These are phyloP conservation scores for Arachnomyces sp. DNA, from an alignment of 2,329 filamentous ascomycete species.

Conservation along the genomic window DNA sequence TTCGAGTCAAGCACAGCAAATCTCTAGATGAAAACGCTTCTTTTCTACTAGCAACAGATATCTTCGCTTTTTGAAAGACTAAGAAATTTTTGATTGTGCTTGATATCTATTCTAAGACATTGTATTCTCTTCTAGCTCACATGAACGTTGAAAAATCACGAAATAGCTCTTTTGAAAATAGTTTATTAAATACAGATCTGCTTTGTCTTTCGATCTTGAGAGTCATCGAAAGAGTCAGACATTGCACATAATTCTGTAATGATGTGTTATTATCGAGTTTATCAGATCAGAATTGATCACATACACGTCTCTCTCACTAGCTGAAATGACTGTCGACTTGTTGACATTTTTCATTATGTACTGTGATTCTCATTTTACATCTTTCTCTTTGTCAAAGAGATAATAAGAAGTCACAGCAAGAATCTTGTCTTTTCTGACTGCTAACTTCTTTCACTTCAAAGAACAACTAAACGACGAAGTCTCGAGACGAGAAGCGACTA, in stretches of 20 bases:
- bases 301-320: constrained; percentile 3
- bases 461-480: constrained; percentile 1
- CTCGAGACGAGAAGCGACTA: constrained; percentile 2
- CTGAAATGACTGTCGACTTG: not conserved
- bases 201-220: too few species aligned
- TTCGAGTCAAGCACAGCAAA: too few species aligned
- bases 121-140: too few species aligned
- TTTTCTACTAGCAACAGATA: too few species aligned
- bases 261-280: not conserved
- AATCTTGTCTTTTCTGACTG: constrained; percentile 2
- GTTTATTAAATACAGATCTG: too few species aligned
- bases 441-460: not conserved
- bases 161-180: constrained; percentile 3
- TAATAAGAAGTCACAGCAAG: constrained; percentile 5
- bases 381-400: constrained; percentile 4
- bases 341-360: not conserved
- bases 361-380: constrained; percentile 3
- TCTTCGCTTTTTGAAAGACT: too few species aligned
- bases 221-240: constrained; percentile 3
- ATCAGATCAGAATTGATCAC: not conserved
- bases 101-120: too few species aligned
- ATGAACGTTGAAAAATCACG: too few species aligned
- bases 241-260: constrained; percentile 6
- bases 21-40: too few species aligned
- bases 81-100: too few species aligned